A percentile compares a stretch with the other conserved stretches of the same genome.
Evolutionary conservation across 257 asterid genomes (phyloP).

Genomic region (Solanum dulcamara): DNA sequence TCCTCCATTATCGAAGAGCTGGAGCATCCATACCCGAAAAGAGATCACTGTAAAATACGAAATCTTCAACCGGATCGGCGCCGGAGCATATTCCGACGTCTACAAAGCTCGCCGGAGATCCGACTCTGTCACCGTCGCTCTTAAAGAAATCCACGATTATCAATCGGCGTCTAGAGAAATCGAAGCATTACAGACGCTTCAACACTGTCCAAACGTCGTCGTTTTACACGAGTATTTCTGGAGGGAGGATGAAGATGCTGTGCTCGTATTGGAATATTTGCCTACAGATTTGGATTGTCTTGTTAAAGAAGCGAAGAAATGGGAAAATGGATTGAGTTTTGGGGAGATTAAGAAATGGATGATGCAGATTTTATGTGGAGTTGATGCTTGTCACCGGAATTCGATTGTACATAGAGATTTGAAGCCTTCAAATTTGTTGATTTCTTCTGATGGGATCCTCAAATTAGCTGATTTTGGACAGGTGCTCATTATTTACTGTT

Average conservation of each 20-base stretch:
- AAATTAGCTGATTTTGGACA: conserved; percentile 97
- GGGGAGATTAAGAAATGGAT: conserved; percentile 87
- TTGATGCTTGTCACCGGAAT: conserved; percentile 75
- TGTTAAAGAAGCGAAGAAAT: conserved; percentile 47
- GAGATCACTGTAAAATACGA: conserved; percentile 69
- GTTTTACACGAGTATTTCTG: conserved; percentile 71
- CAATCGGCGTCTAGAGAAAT: conserved; percentile 79
- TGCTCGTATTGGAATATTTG: conserved; percentile 81
- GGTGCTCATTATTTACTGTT: conserved; percentile 19
- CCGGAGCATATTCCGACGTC: conserved; percentile 96
- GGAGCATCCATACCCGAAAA: conserved; percentile 92
- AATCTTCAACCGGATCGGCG: conserved; percentile 65
- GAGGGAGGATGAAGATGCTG: conserved; percentile 89
- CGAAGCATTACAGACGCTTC: conserved; percentile 69
- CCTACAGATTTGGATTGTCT: conserved; percentile 67
- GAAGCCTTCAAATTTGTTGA: conserved; percentile 84
- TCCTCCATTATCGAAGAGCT: conserved; percentile 52
- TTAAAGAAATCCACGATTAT: conserved; percentile 87
- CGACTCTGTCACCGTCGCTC: conserved; percentile 65
- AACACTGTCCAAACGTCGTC: conserved; percentile 59
- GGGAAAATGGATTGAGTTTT: conserved; percentile 45
- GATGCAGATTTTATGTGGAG: conserved; percentile 66
- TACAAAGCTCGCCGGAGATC: conserved; percentile 71
- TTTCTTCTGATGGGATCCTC: conserved; percentile 72
- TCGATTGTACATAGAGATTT: conserved; percentile 81